Conservation (phyloP, 225 moss, liverwort and hornwort species). For the Marchantia polymorpha region DNA sequence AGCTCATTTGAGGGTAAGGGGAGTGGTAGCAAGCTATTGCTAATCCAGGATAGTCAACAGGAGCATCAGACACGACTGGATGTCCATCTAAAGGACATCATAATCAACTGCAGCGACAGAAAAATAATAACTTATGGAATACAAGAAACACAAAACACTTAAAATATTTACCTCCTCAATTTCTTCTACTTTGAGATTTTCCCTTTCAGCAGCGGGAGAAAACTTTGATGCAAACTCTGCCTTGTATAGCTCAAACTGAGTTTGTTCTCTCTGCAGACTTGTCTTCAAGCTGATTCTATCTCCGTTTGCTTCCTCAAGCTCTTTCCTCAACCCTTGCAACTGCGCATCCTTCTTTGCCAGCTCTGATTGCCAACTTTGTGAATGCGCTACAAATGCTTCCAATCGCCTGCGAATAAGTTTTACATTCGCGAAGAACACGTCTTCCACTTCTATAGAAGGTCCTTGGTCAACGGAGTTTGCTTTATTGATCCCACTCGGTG, state of each 20-base stretch:
- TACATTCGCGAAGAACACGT: conserved; percentile 29
- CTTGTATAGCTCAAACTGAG: conserved; percentile 54
- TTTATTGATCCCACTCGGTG: not conserved
- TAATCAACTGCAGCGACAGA: no score
- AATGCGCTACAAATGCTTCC: conserved; percentile 24
- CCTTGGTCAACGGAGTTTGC: not conserved
- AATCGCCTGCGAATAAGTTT: conserved; percentile 26
- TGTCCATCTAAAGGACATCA: no score
- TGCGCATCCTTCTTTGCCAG: conserved; percentile 57
- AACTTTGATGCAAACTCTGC: conserved; percentile 42
- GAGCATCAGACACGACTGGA: no score
- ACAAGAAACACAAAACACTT: not conserved
- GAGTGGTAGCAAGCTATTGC: no score
- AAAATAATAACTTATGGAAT: not conserved
- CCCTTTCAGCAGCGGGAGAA: conserved; percentile 33
- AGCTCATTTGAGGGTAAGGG: no score
- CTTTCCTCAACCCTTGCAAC: conserved; percentile 56
- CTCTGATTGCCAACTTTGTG: conserved; percentile 43
- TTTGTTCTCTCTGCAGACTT: conserved; percentile 51
- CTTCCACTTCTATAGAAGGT: conserved; percentile 21
- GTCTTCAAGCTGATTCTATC: conserved; percentile 58
- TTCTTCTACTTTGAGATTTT: conserved; percentile 43
- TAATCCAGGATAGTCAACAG: no score
- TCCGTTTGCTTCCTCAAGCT: conserved; percentile 50
- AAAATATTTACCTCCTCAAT: conserved; percentile 61